Percentiles rank a stretch among this genome's conserved stretches.
phyloP scores from a whole-genome alignment of 1,284 basidiomycete species.

The Sphaerobolus stellatus region DNA sequence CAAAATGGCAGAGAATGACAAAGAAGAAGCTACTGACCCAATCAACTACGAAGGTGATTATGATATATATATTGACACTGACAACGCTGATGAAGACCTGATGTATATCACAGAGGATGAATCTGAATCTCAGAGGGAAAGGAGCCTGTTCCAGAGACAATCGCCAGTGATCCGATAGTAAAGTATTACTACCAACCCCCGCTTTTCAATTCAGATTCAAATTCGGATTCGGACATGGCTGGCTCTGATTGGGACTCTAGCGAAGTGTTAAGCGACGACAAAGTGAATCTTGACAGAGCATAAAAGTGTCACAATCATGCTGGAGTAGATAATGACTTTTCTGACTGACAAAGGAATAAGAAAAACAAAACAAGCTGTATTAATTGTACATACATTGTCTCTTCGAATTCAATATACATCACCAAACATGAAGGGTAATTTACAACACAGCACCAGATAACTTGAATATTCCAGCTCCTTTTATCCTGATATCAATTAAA shows the following conservation, averaged over 20 bases:
- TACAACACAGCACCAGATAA: too few relatives aligned
- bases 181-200: not conserved
- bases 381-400: too few relatives aligned
- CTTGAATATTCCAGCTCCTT: too few relatives aligned
- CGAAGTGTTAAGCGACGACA: not conserved
- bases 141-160: conserved; percentile 4
- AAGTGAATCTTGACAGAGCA: too few relatives aligned
- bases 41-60: not conserved
- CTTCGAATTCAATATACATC: too few relatives aligned
- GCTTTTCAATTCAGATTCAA: not conserved
- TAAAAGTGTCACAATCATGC: too few relatives aligned
- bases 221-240: not conserved
- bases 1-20: not conserved
- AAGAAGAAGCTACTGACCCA: too few relatives aligned
- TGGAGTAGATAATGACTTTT: too few relatives aligned
- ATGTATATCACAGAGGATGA: conserved; percentile 11
- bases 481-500: too few relatives aligned
- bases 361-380: too few relatives aligned
- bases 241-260: not conserved
- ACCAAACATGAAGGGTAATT: too few relatives aligned
- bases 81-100: not conserved
- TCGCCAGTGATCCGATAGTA: not conserved
- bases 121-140: conserved; percentile 41
- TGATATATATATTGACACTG: not conserved
- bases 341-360: too few relatives aligned